A percentile compares a stretch with the other conserved stretches of the same genome.
These are phyloP conservation scores for Leishmania guyanensis DNA, from an alignment of 208 protist species.

Conservation along the genomic window DNA sequence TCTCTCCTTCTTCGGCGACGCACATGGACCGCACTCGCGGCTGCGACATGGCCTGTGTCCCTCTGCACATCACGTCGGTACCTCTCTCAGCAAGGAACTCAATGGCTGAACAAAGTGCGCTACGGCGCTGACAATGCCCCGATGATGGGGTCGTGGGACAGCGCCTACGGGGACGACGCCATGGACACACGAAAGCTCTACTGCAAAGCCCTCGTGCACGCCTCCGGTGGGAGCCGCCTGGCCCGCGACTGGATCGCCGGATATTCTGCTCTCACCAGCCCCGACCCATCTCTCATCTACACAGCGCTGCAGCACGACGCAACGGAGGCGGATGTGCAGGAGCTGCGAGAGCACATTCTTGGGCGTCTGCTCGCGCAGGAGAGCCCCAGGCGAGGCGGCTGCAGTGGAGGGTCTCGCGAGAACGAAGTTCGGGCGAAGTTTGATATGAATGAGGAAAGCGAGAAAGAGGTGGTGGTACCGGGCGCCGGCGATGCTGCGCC, in stretches of 20 bases:
- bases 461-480: neutral
- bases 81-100: constrained; percentile 36
- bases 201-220: constrained; percentile 81
- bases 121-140: constrained; percentile 59
- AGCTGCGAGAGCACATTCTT: constrained; percentile 57
- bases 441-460: neutral
- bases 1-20: neutral
- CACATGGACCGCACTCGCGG: neutral
- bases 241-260: constrained; percentile 84
- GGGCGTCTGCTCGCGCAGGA: constrained; percentile 18
- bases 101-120: constrained; percentile 54
- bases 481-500: neutral
- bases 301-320: constrained; percentile 75
- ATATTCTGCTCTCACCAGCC: constrained; percentile 48
- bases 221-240: constrained; percentile 60
- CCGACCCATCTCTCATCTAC: constrained; percentile 50
- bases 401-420: neutral
- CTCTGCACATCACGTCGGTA: constrained; percentile 7
- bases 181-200: constrained; percentile 66
- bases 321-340: constrained; percentile 53
- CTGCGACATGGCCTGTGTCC: neutral
- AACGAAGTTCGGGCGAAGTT: neutral
- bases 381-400: neutral
- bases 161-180: constrained; percentile 34
- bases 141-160: constrained; percentile 48